Conservation (phyloP, 345 rosid genomes). For the Anastatica hierochuntica region DNA sequence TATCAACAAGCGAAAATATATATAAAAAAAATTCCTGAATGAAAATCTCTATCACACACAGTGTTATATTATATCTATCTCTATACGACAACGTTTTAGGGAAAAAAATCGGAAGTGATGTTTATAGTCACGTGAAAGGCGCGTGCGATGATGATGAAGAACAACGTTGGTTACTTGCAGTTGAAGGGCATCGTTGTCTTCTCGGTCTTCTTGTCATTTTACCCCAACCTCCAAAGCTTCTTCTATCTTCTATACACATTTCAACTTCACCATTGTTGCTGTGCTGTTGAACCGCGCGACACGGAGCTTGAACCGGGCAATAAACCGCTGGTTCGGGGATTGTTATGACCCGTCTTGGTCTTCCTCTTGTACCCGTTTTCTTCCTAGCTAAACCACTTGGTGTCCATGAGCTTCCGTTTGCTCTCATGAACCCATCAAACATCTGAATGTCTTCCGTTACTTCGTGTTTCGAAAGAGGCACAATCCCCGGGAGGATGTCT, state of each 20-base stretch:
- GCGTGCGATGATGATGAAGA: slow-evolving; percentile 13
- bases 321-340: slow-evolving; percentile 26
- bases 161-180: slow-evolving; percentile 21
- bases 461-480: slow-evolving; percentile 51
- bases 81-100: neutral
- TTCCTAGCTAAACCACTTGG: slow-evolving; percentile 32
- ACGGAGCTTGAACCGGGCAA: slow-evolving; percentile 11
- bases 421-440: slow-evolving; percentile 64
- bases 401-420: slow-evolving; percentile 48
- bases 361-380: slow-evolving; percentile 40
- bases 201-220: slow-evolving; percentile 75
- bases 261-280: slow-evolving; percentile 25
- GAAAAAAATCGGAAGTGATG: no score
- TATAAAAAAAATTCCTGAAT: no score
- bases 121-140: slow-evolving; percentile 17
- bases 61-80: no score
- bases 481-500: slow-evolving; percentile 56
- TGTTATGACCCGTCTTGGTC: slow-evolving; percentile 29
- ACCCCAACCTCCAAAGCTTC: slow-evolving; percentile 66
- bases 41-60: no score
- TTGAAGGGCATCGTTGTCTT: slow-evolving; percentile 43
- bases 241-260: slow-evolving; percentile 33
- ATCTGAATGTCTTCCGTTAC: slow-evolving; percentile 60
- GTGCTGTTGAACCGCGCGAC: slow-evolving; percentile 20
- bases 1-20: no score